Base-by-base conservation (phyloP, 1,284 basidiomycete species). In the Chalciporus piperatoides region DNA sequence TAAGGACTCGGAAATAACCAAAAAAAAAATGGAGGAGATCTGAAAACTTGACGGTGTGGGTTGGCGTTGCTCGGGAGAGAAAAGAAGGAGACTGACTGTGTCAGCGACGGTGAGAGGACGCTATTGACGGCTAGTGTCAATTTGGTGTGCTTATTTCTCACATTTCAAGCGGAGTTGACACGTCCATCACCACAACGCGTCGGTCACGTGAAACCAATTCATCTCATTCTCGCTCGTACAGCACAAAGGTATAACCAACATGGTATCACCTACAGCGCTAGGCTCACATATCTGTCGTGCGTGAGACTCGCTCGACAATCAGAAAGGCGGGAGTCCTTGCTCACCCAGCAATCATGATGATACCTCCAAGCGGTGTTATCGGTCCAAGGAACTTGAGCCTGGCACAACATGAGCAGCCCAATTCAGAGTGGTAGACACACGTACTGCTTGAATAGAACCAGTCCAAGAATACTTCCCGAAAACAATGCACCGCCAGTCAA, bases 311-410 rank as follows among this genome's bases (percentile, higher is more conserved):
- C 41, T 19, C 44, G 19, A 24, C 32, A 43, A 17, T 41, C 44
- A 45, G 1, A 40, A 30, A 8, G 12, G 17, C 8, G n/a, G n/a
- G n/a, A n/a, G 12, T 46, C 45, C 36, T 36, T 17, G 55, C 84
- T 74, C 62, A 91, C 87, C 90, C 90, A 45, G 81, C 80, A 60
- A 91, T 89, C 84, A 90, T 86, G 2, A 80, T 56, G 21, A 79
- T 53, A 2, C 84, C 90, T 2, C 89, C 90, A 15, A 92, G 56
- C 0, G 90, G 90, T 11, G 90, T 92, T 40, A 90, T 66, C 2
- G 87, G 88, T 0, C 88, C 90, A 39, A 91, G 61, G 51, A 80
- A 74, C 59, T 70, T 81, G 55, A 81, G 68, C 37, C 83, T 86
- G 55, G 12, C 9, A 42, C 44, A 46, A 30, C n/a, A 23, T 54